These are phyloP conservation scores for Apophysomyces elegans DNA, from an alignment of 371 early-diverging fungal species.

Conservation along the genomic window DNA sequence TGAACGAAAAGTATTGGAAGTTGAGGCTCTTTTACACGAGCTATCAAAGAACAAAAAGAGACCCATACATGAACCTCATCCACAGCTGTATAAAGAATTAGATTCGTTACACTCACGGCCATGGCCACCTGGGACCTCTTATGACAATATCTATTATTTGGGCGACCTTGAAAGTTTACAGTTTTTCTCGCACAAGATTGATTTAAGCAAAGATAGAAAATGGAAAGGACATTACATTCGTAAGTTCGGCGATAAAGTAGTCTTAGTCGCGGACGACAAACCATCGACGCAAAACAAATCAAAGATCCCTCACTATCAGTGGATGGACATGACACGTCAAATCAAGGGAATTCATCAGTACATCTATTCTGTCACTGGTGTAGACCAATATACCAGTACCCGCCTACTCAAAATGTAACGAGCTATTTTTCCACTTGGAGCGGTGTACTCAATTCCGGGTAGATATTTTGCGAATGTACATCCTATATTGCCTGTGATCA, in stretches of 20 bases:
- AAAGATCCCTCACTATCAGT: slow-evolving; percentile 14
- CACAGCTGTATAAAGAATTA: slow-evolving; percentile 10
- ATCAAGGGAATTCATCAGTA: slow-evolving; percentile 34
- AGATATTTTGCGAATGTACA: slow-evolving; percentile 55
- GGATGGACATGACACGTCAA: slow-evolving; percentile 12
- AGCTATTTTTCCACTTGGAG: neutral
- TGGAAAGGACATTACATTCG: slow-evolving; percentile 44
- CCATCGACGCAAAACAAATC: slow-evolving; percentile 5
- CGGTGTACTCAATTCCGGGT: neutral
- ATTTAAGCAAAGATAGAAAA: slow-evolving; percentile 24
- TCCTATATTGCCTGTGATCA: slow-evolving; percentile 49
- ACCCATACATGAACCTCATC: slow-evolving; percentile 3
- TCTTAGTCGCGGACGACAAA: slow-evolving; percentile 34
- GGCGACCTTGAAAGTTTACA: slow-evolving; percentile 50
- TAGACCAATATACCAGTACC: slow-evolving; percentile 44
- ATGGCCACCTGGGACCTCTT: slow-evolving; percentile 21
- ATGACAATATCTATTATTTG: slow-evolving; percentile 42
- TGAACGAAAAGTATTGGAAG: slow-evolving; percentile 37
- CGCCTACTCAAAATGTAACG: slow-evolving; percentile 45
- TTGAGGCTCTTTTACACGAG: slow-evolving; percentile 27
- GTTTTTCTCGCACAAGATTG: slow-evolving; percentile 48
- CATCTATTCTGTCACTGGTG: slow-evolving; percentile 41
- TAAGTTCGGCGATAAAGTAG: slow-evolving; percentile 44
- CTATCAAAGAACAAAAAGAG: slow-evolving; percentile 10
- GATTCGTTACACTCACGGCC: slow-evolving; percentile 20